Percentiles rank a stretch among this genome's conserved stretches.
Conservation (phyloP, 2,329 filamentous ascomycete species). For the Xylaria sp. region DNA sequence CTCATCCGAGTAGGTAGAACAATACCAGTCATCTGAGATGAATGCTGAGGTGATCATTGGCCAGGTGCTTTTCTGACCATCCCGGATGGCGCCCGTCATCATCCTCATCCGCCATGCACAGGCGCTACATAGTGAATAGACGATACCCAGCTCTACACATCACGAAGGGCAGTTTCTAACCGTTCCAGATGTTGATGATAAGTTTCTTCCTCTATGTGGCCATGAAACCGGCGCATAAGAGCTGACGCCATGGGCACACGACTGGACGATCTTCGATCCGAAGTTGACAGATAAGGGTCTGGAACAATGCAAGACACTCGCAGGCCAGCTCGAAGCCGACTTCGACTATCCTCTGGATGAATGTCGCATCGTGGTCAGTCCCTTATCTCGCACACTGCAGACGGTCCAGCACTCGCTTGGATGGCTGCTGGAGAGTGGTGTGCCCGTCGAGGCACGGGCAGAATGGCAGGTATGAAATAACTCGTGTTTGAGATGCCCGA, state of each 20-base stretch:
- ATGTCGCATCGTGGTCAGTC: slow-evolving; percentile 32
- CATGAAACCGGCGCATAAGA: not conserved
- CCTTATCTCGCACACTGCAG: slow-evolving; percentile 29
- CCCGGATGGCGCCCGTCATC: slow-evolving; percentile 36
- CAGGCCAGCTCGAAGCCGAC: slow-evolving; percentile 21
- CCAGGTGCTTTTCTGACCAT: not conserved
- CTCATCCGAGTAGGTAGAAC: not conserved
- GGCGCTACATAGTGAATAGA: slow-evolving; percentile 37
- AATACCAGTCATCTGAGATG: not conserved
- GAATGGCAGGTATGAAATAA: slow-evolving; percentile 32
- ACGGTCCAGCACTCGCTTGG: slow-evolving; percentile 28
- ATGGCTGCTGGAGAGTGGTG: slow-evolving; percentile 28
- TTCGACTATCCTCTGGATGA: slow-evolving; percentile 23
- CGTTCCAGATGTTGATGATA: slow-evolving; percentile 29
- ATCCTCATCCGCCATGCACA: slow-evolving; percentile 40
- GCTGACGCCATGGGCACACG: slow-evolving; percentile 28
- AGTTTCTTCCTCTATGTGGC: slow-evolving; percentile 20
- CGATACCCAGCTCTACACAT: not conserved
- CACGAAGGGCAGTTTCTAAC: slow-evolving; percentile 1
- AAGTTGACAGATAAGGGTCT: slow-evolving; percentile 29
- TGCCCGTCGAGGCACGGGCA: slow-evolving; percentile 29
- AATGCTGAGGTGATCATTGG: not conserved
- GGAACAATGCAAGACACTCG: slow-evolving; percentile 28
- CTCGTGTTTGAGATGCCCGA: not conserved
- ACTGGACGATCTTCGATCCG: slow-evolving; percentile 30